Percentiles rank a stretch among this genome's conserved stretches.
These are phyloP conservation scores for Ramularia endophylla DNA, from an alignment of 2,329 filamentous ascomycete species.

Conservation along the genomic window DNA sequence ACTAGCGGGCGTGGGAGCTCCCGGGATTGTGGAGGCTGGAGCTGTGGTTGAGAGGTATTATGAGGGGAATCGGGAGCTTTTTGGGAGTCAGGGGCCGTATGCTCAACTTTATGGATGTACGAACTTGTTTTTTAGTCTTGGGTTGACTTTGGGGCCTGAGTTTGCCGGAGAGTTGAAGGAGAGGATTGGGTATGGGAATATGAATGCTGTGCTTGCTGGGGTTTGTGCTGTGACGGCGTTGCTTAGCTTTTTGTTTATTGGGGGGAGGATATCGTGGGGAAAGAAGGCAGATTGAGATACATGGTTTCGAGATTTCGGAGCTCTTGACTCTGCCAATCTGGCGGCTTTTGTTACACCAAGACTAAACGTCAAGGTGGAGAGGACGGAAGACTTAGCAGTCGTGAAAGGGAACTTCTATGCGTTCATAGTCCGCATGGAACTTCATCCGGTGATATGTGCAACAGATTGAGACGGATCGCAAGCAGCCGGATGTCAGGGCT, in stretches of 20 bases:
- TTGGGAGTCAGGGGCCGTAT: conserved; percentile 53
- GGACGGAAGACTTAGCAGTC: no score
- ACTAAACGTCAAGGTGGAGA: no score
- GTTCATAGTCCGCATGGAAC: no score
- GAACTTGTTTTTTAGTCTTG: conserved; percentile 56
- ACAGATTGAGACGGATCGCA: no score
- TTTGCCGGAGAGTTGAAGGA: conserved; percentile 49
- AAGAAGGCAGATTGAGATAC: no score
- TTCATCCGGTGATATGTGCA: no score
- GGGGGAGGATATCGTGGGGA: conserved; percentile 30
- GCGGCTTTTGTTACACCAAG: no score
- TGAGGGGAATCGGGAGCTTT: conserved; percentile 49
- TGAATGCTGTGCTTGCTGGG: conserved; percentile 48
- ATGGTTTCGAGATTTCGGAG: no score
- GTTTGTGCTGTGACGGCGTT: conserved; percentile 41
- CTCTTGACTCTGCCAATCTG: no score
- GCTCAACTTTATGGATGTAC: conserved; percentile 61
- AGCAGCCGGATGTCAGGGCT: no score
- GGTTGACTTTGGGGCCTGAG: conserved; percentile 55
- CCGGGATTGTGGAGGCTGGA: conserved; percentile 53
- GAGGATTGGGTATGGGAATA: conserved; percentile 51
- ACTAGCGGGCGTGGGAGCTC: conserved; percentile 48
- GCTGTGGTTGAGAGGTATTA: conserved; percentile 51
- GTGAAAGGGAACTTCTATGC: no score
- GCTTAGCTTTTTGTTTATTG: conserved; percentile 42